Conservation (phyloP, 2,329 filamentous ascomycete species). For the Beauveria scarabaeidicola region DNA sequence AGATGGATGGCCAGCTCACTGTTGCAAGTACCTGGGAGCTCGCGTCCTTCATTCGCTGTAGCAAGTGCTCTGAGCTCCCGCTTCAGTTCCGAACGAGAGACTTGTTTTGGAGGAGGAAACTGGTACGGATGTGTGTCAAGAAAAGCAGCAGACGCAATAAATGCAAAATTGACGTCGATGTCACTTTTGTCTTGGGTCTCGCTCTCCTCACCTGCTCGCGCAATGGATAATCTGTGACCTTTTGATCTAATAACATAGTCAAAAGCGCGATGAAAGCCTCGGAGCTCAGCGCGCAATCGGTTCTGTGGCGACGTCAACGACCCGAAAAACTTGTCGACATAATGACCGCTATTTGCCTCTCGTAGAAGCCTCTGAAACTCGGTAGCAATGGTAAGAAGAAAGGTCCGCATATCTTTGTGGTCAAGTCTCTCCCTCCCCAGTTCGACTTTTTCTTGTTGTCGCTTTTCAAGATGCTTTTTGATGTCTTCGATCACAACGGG, state of each 20-base stretch:
- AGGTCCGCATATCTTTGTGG: constrained; percentile 21
- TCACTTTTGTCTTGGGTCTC: too few relatives aligned
- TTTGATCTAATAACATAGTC: constrained; percentile 4
- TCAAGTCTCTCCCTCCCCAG: constrained; percentile 4
- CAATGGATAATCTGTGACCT: background rate
- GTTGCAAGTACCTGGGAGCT: constrained; percentile 32
- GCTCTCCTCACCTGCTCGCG: too few relatives aligned
- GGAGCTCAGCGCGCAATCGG: constrained; percentile 21
- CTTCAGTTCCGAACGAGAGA: background rate
- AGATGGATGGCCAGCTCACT: constrained; percentile 26
- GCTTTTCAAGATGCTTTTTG: background rate
- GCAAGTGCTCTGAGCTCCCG: constrained; percentile 15
- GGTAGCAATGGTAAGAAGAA: constrained; percentile 27
- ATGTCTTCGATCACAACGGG: constrained; percentile 16
- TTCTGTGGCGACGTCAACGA: background rate
- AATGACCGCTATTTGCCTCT: constrained; percentile 22
- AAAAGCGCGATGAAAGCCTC: constrained; percentile 24
- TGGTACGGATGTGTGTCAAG: background rate
- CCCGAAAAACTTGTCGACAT: constrained; percentile 17
- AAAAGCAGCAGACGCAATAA: background rate
- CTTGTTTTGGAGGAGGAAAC: background rate
- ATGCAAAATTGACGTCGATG: background rate
- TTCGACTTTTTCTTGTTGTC: background rate
- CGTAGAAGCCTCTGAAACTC: constrained; percentile 25
- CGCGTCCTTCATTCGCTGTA: constrained; percentile 29